A percentile compares a stretch with the other conserved stretches of the same genome.
These are phyloP conservation scores for Kuraishia borneana DNA, from an alignment of 805 yeast species.

Conservation along the genomic window DNA sequence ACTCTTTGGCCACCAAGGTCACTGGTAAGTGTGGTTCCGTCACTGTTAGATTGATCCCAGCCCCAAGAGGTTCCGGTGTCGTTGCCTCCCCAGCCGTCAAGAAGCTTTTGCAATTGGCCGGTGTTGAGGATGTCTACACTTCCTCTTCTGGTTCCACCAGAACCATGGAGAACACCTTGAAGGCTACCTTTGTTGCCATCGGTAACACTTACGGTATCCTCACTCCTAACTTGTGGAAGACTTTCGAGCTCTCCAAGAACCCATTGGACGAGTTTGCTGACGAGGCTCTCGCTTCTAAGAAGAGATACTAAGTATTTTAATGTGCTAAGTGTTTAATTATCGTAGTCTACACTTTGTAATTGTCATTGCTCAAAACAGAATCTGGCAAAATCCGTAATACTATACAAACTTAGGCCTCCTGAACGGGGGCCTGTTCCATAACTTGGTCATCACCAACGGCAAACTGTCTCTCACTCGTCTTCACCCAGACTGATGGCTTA, in stretches of 20 bases:
- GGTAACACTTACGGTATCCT: constrained; percentile 99
- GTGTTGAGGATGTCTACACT: constrained; percentile 99
- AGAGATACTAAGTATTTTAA: constrained; percentile 46
- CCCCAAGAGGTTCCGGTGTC: constrained; percentile 99
- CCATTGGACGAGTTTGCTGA: constrained; percentile 94
- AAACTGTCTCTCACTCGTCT: constrained; percentile 53
- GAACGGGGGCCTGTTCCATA: constrained; percentile 53
- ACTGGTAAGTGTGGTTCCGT: constrained; percentile 99
- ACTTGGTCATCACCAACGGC: constrained; percentile 70
- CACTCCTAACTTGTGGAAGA: constrained; percentile 98
- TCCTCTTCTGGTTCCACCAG: constrained; percentile 98
- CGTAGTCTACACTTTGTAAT: constrained; percentile 5
- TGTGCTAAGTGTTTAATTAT: no score
- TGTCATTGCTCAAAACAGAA: constrained; percentile 2
- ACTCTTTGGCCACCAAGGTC: constrained; percentile 95
- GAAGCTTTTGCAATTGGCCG: constrained; percentile 98
- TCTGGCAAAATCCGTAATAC: constrained; percentile 2
- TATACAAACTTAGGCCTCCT: constrained; percentile 17
- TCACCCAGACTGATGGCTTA: constrained; percentile 20
- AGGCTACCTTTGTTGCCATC: constrained; percentile 98
- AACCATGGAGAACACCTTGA: constrained; percentile 99
- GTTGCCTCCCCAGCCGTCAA: constrained; percentile 99
- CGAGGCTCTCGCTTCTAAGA: constrained; percentile 65
- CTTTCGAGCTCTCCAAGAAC: constrained; percentile 72
- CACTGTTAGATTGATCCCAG: constrained; percentile 96